These are phyloP conservation scores for Acer negundo DNA, from an alignment of 345 rosid species.

Conservation along the genomic window DNA sequence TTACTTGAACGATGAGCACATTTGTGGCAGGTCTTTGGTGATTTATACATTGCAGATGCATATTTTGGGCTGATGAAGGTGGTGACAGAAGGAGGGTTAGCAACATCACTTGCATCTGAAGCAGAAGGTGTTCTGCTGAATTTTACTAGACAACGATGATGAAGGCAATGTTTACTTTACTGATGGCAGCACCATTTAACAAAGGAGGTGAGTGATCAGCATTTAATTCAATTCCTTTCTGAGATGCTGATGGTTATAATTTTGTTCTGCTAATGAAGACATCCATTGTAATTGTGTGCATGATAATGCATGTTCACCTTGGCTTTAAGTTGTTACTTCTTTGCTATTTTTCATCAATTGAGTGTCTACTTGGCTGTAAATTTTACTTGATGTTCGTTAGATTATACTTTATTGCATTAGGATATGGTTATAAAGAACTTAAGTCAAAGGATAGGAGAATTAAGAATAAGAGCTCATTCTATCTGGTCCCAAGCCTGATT, in stretches of 20 bases:
- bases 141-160: slow-evolving; percentile 77
- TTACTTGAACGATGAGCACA: slow-evolving; percentile 81
- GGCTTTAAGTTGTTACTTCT: not conserved
- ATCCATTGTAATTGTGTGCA: not conserved
- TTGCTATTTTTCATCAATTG: not conserved
- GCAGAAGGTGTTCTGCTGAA: slow-evolving; percentile 88
- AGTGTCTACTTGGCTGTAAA: not conserved
- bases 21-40: slow-evolving; percentile 96
- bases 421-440: not conserved
- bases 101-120: slow-evolving; percentile 65
- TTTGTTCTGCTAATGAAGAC: not conserved
- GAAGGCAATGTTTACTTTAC: slow-evolving; percentile 85
- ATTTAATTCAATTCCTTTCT: slow-evolving; percentile 1
- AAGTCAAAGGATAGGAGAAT: not conserved
- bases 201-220: slow-evolving; percentile 53
- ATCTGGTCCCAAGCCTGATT: not conserved
- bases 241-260: not conserved
- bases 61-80: slow-evolving; percentile 90
- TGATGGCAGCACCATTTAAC: slow-evolving; percentile 54
- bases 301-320: not conserved
- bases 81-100: slow-evolving; percentile 87
- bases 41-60: slow-evolving; percentile 90
- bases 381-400: not conserved
- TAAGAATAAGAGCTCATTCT: not conserved
- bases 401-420: not conserved